Conservation (phyloP, 139 green algal genomes). For the Nannochloris sp. region DNA sequence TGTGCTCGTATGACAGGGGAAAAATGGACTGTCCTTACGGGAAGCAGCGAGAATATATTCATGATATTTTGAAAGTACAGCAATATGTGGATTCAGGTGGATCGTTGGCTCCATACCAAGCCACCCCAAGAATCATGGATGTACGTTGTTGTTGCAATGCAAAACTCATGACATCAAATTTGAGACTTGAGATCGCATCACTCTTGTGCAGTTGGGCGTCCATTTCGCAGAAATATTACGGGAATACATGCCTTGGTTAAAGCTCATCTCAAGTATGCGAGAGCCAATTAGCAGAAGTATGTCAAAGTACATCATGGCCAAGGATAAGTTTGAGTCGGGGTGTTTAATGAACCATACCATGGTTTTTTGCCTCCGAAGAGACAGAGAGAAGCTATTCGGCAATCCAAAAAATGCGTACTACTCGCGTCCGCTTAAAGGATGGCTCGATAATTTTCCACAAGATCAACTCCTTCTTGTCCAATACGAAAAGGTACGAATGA, state of each 20-base stretch:
- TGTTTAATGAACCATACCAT: slow-evolving; percentile 9
- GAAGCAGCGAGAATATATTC: not conserved
- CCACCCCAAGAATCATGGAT: not conserved
- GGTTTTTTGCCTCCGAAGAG: not conserved
- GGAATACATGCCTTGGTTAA: slow-evolving; percentile 22
- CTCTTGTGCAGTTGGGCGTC: not conserved
- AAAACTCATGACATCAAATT: too few species aligned
- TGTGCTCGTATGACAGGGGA: not conserved
- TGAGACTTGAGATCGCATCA: too few species aligned
- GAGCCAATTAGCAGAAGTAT: slow-evolving; percentile 16
- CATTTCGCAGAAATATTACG: not conserved
- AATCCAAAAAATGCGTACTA: not conserved
- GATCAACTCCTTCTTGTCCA: not conserved
- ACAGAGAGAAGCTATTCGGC: not conserved
- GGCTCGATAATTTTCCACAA: not conserved
- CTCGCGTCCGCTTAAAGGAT: not conserved
- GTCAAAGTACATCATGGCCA: slow-evolving; percentile 17
- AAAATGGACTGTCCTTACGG: slow-evolving; percentile 2
- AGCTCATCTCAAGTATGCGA: slow-evolving; percentile 14
- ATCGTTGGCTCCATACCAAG: not conserved
- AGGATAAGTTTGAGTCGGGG: slow-evolving; percentile 8
- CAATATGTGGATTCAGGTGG: not conserved
- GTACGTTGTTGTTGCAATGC: too few species aligned
- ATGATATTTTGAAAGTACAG: not conserved
- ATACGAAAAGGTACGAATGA: not conserved